Evolutionary conservation across 2,329 filamentous ascomycete species (phyloP).

Genomic region (Arthrinium puccinioides): DNA sequence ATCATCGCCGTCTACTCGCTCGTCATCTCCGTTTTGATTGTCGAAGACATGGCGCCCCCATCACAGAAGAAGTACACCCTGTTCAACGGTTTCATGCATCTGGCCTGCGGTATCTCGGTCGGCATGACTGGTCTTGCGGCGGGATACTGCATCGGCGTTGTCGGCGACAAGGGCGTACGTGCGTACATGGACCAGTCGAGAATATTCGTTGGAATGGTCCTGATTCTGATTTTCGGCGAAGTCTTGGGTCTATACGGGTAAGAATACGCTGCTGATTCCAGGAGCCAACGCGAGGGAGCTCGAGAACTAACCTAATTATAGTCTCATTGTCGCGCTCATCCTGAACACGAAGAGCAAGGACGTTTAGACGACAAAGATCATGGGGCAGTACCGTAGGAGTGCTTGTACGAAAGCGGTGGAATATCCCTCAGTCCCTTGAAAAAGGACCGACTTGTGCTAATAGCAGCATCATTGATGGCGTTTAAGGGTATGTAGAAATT

Average conservation of each 20-base stretch:
- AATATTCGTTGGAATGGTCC: slow-evolving; percentile 96
- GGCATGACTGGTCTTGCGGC: slow-evolving; percentile 89
- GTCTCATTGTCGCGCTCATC: slow-evolving; percentile 87
- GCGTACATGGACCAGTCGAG: slow-evolving; percentile 94
- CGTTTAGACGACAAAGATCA: too few relatives aligned
- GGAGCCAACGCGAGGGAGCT: too few relatives aligned
- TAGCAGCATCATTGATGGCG: slow-evolving; percentile 24
- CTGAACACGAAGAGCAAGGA: slow-evolving; percentile 80
- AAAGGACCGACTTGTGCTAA: slow-evolving; percentile 15
- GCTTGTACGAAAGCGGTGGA: slow-evolving; percentile 1
- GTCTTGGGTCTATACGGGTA: slow-evolving; percentile 95
- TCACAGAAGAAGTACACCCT: slow-evolving; percentile 66
- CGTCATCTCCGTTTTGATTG: slow-evolving; percentile 93
- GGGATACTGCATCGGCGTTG: slow-evolving; percentile 92
- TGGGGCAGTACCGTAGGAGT: too few relatives aligned
- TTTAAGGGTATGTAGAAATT: slow-evolving; percentile 23
- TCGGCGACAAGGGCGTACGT: slow-evolving; percentile 89
- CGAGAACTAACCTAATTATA: slow-evolving; percentile 30
- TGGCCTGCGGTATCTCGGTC: slow-evolving; percentile 83
- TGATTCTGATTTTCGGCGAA: slow-evolving; percentile 98
- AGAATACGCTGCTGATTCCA: slow-evolving; percentile 21
- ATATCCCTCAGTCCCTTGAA: slow-evolving; percentile 9
- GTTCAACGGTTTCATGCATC: slow-evolving; percentile 89
- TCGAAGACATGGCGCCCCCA: slow-evolving; percentile 75
- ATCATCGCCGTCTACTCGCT: slow-evolving; percentile 98